Evolutionary conservation across 73 alveolate genomes (phyloP).

Genomic region (Durusdinium trenchii): DNA sequence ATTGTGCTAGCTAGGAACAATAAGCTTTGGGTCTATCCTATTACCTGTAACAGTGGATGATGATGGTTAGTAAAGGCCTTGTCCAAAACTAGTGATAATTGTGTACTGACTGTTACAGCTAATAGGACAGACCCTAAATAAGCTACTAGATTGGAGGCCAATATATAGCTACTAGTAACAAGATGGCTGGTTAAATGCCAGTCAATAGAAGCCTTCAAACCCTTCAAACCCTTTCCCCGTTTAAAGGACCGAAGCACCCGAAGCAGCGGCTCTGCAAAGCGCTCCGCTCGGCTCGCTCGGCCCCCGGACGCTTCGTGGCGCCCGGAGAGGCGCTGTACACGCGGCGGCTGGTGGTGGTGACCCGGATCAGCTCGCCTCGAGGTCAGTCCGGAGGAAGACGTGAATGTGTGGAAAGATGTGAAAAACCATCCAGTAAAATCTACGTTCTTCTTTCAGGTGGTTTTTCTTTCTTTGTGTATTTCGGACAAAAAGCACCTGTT

Average conservation of each 20-base stretch:
- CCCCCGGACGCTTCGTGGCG: conserved; percentile 57
- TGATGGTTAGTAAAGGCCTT: background rate
- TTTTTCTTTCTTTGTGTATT: no score
- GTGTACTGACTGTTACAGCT: no score
- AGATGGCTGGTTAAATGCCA: background rate
- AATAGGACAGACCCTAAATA: no score
- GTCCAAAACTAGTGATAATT: no score
- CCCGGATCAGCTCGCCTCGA: conserved; percentile 63
- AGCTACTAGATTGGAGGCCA: no score
- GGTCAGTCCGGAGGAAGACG: no score
- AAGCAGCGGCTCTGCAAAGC: background rate
- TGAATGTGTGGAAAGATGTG: no score
- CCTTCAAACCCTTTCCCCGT: no score
- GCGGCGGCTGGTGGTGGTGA: conserved; percentile 55
- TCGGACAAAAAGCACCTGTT: no score
- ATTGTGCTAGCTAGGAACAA: background rate
- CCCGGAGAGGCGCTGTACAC: conserved; percentile 48
- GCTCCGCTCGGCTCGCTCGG: background rate
- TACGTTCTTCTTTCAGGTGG: no score
- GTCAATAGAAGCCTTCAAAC: background rate
- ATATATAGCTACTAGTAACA: no score
- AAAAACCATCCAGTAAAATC: no score
- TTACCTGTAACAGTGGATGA: background rate
- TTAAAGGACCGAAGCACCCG: background rate
- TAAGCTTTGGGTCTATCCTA: background rate